Base-by-base conservation (phyloP, 140 eudicot genomes). In the Oenanthe javanica region DNA sequence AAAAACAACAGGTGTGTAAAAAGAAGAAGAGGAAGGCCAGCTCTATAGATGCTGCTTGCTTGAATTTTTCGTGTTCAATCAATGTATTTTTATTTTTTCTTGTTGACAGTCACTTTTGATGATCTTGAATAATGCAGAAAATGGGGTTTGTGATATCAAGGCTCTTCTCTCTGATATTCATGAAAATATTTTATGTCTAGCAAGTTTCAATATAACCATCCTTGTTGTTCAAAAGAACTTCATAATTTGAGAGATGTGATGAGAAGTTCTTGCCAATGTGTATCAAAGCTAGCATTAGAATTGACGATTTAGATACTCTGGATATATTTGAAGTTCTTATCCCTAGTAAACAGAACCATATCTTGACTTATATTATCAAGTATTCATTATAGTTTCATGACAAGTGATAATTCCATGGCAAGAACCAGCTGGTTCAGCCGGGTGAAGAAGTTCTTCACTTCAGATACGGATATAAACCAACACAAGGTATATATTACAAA, bases 361-460 rank as follows among this genome's bases (percentile, higher is more conserved):
- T 31, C n/a, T 54, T 16, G 23, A 16, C 23, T 54, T 52, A 1
- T 5, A 5, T 54, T 54, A 15, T 54, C 23, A 0, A 54, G 63
- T 4, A 23, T 18, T 19, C 23, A 18, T 55, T 55, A 18, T 18
- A 0, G 52, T 72, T 43, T 72, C 47, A 45, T 72, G 54, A 42
- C 14, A 57, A 75, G 72, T 57, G 77, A 61, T 76, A 71, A 6
- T 63, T 54, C 57, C 75, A 52, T 93, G 98, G 91, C 97, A 72
- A 91, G 86, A 82, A 93, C 85, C 86, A 93, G 87, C 81, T 93
- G 98, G 94, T 83, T 93, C 69, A 76, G 86, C 81, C 21, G 85
- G 0, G 75, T 93, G 47, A 93, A 89, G 89, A 87, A 87, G 82
- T 78, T 93, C 63, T 91, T 93, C 85, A 51, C 85, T 79, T 77